Evolutionary conservation across 2,329 filamentous ascomycete genomes (phyloP), one percentile per base, ranked within the genome.

Genomic region (Aureobasidium leucospermi): DNA sequence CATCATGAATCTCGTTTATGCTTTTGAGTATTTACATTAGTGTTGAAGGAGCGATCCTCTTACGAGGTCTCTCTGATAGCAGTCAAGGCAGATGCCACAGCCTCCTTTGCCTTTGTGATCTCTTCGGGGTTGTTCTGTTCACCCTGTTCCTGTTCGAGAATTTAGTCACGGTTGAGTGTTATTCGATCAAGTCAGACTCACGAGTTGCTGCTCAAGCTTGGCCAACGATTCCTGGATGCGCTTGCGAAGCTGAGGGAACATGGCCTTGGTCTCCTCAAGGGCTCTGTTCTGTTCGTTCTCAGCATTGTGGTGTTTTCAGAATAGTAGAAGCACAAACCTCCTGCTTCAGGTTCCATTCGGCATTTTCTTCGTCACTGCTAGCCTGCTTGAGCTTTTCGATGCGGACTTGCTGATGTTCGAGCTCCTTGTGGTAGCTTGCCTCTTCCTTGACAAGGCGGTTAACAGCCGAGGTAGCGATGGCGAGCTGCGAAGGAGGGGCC

Each of bases 361-460:
- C 84, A 74, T 96, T 96, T 66, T 85, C 84, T 65, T 85, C 84
- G 8, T 82, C 81, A 57, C 82, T 79, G 36, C 64, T 65, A 53
- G 60, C 63, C 39, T 66, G 65, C 66, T 88, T 84, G 46, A 96
- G 80, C 71, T 85, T 84, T 71, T 82, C 76, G 64, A 95, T 82
- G 60, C 88, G 84, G 62, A 82, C 81, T 67, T 89, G 81, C 71
- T 97, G 92, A 64, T 86, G 79, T 64, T 82, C 78, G 19, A 92
- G 81, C 74, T 99, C 94, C 70, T 88, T 88, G 79, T 92, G 88
- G 77, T 99, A 97, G 67, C 87, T 93, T 41, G 82, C 79, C 74
- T 96, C 90, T 74, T 99, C 94, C 75, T 96, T 96, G 65, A 96
- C 84, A 49, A 97, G 83, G 61, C 94, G 90, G 67, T 83, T 80